Base-by-base conservation (phyloP, 352 stramenopile genomes). In the Globisporangium iwayamae region DNA sequence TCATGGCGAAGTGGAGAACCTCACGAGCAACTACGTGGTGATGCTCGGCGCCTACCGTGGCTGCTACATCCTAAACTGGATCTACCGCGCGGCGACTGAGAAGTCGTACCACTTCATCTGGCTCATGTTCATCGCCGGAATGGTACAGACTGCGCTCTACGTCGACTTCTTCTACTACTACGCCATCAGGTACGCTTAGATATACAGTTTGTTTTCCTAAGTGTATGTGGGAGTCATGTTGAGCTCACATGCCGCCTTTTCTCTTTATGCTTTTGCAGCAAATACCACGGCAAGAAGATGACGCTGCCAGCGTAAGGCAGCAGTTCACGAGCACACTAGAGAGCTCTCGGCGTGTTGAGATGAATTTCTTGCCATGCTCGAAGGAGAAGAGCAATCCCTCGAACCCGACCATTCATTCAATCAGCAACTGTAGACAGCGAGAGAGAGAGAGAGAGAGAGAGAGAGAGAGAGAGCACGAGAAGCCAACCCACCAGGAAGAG, bases 91-190 rank as follows among this genome's bases (percentile, higher is more conserved):
- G 13, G 94, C 97, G 48, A 96, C 89, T 1, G 98, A 99, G 81
- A 81, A 82, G 61, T 87, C 93, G 47, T 99, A 99, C 82, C 87
- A 97, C 72, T 98, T 99, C 75, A 98, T 99, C 76, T 99, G 91
- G 84, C 90, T 99, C 55, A 98, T 99, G 67, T 99, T 99, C 73
- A 96, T 99, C 68, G 97, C 93, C 58, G 98, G 97, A 22, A 94
- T 99, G 65, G 87, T 99, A 62, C 98, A 99, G 81, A 99, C 98
- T 2, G 82, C 94, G 51, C 85, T 99, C 39, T 99, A 99, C 83
- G 94, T 97, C 28, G 98, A 99, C 79, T 99, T 99, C 66, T 99
- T 99, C 84, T 99, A 99, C 87, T 99, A 99, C 85, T 99, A 99
- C 74, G 79, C 96, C 55, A 91, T 96, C 60, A 96, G 87, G 87